phyloP scores from a whole-genome alignment of 371 early-diverging fungal genomes.

The Syncephalastrum contaminatum region DNA sequence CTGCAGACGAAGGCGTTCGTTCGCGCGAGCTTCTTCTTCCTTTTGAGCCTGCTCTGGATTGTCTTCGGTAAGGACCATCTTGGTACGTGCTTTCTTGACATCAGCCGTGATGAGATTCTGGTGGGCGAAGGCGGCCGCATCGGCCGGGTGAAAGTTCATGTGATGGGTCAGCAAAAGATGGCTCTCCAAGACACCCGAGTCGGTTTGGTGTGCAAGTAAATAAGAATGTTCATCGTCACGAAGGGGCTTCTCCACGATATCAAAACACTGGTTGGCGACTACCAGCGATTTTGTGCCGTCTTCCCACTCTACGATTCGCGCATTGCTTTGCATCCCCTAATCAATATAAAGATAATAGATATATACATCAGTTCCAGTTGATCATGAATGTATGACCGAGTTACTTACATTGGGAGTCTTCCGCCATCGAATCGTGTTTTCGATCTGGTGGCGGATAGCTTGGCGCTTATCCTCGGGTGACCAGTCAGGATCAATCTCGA shows the following conservation, averaged over 20 bases:
- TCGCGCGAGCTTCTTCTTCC: conserved; percentile 37
- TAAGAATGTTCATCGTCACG: conserved; percentile 62
- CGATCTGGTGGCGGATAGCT: conserved; percentile 56
- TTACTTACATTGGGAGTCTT: conserved; percentile 7
- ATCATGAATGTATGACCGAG: not conserved
- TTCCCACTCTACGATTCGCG: conserved; percentile 82
- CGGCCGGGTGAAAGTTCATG: conserved; percentile 72
- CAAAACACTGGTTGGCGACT: conserved; percentile 78
- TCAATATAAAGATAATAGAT: conserved; percentile 8
- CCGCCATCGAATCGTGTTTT: conserved; percentile 83
- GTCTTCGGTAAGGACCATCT: conserved; percentile 61
- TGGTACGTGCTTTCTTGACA: conserved; percentile 63
- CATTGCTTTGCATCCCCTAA: conserved; percentile 69
- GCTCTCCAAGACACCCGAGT: conserved; percentile 66
- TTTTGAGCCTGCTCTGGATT: conserved; percentile 55
- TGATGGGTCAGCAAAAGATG: conserved; percentile 63
- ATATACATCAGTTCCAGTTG: too few relatives aligned
- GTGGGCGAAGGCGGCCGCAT: conserved; percentile 61
- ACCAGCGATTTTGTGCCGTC: conserved; percentile 75
- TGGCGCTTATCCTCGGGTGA: conserved; percentile 20
- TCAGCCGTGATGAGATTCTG: conserved; percentile 65
- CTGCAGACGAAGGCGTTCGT: conserved; percentile 47
- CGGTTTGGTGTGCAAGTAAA: conserved; percentile 61
- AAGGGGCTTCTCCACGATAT: conserved; percentile 57
- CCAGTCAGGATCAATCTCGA: conserved; percentile 20